Evolutionary conservation across 2,329 filamentous ascomycete species (phyloP), one percentile per base, ranked within the genome.

Genomic region (Aspergillus sp.): DNA sequence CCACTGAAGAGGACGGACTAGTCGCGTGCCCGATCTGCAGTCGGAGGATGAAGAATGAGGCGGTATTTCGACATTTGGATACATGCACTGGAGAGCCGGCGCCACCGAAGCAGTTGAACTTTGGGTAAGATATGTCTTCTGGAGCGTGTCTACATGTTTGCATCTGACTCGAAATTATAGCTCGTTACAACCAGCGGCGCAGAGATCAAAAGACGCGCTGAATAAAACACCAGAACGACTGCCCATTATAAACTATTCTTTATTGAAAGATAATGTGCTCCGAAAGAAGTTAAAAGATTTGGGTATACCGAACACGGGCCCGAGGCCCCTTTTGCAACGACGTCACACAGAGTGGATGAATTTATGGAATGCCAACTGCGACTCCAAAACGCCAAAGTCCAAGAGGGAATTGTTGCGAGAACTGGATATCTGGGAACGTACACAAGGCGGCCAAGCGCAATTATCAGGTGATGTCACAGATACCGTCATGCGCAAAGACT

Each of bases 361-460:
- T 39, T 79, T 99, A 17, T 97, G 92, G 90, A 99, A 99, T 74
- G 91, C 96, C 10, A 99, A 99, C 73, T 97, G 92, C 77, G 95
- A 99, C 75, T 90, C 93, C 2, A 85, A 85, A 38, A 80, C 81
- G 1, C 92, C 92, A 0, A 90, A 89, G 72, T 81, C 82, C 10
- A 91, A 91, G 64, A 71, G 78, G 6, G 89, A 95, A 59, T 76
- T 99, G 4, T 76, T 96, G 15, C 86, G 85, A 13, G 94, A 98
- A 62, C 76, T 99, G 12, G 90, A 94, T 21, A 77, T 85, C 1
- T 98, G 95, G 94, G 95, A 99, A 76, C 84, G 87, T 48, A 94
- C 90, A 0, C 87, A 96, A 64, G 91, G 91, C 8, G 85, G 86
- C 1, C 80, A 81, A 50, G 85, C 85, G 6, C 69, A 58, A 3